Evolutionary conservation across 2,329 filamentous ascomycete genomes (phyloP), one percentile per base, ranked within the genome.

Genomic region (Alternaria triticina): DNA sequence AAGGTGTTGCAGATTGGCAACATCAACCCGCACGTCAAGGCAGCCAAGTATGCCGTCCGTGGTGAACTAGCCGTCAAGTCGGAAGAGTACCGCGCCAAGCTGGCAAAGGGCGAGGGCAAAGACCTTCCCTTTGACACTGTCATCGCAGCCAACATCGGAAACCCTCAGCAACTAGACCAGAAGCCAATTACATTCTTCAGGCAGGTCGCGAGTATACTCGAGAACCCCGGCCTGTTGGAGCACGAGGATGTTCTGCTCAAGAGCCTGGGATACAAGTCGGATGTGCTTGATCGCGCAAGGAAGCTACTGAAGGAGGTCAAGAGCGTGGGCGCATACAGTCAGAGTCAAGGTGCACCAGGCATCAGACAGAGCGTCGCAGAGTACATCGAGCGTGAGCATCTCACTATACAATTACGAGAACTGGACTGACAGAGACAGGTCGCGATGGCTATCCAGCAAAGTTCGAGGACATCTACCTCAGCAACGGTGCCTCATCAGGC

Each of bases 161-260:
- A 99, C 85, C 96, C 96, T 5, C 96, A 99, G 83, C 96, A 99
- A 83, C 89, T 99, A 67, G 96, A 97, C 83, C 96, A 99, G 87
- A 96, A 98, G 86, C 96, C 96, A 76, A 95, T 99, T 76, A 99
- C 96, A 72, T 99, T 97, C 86, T 97, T 99, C 89, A 90, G 96
- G 73, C 95, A 99, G 84, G 96, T 99, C 27, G 87, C 96, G 75
- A 97, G 93, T 82, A 82, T 99, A 66, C 83, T 98, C 62, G 96
- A 99, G 86, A 94, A 98, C 84, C 96, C 96, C 1, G 80, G 85
- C 61, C 85, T 99, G 33, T 86, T 99, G 64, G 87, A 97, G 77
- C 90, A 96, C 73, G 89, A 93, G 79, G 88, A 95, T 69, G 90
- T 91, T n/a, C 84, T 98, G 67, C 83, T 90, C 77, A 87, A 89